A percentile compares a stretch with the other conserved stretches of the same genome.
These are phyloP conservation scores for Cercospora sp. DNA, from an alignment of 2,329 filamentous ascomycete species.

Conservation along the genomic window DNA sequence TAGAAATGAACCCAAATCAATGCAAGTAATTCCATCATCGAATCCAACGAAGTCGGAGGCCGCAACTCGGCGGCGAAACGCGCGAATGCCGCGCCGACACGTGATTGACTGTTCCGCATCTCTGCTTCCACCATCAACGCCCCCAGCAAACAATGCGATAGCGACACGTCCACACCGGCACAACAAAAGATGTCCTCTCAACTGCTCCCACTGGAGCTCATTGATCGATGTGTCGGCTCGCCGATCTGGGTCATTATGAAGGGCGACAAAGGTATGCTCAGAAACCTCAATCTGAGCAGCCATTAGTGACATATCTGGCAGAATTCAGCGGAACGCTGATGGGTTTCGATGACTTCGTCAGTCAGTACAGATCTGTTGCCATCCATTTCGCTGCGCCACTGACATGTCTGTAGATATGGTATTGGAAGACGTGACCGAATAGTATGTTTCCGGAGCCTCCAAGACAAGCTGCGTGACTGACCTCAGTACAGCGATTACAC, in stretches of 20 bases:
- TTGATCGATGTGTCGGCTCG: slow-evolving; percentile 97
- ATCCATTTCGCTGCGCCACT: neutral
- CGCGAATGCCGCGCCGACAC: neutral
- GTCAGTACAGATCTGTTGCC: slow-evolving; percentile 60
- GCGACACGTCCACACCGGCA: neutral
- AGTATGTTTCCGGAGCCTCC: slow-evolving; percentile 56
- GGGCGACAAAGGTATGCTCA: slow-evolving; percentile 80
- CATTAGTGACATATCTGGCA: slow-evolving; percentile 43
- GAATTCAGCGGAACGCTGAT: slow-evolving; percentile 94
- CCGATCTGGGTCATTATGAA: slow-evolving; percentile 99
- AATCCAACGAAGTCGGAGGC: neutral
- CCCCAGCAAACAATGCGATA: slow-evolving; percentile 4
- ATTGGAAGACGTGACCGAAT: slow-evolving; percentile 93
- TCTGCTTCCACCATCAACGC: neutral
- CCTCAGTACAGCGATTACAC: slow-evolving; percentile 72
- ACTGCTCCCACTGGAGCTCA: slow-evolving; percentile 66
- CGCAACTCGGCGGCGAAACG: neutral
- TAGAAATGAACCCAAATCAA: neutral
- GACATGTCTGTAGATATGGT: slow-evolving; percentile 78
- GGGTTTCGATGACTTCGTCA: slow-evolving; percentile 99
- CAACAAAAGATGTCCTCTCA: slow-evolving; percentile 32
- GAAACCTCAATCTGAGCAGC: slow-evolving; percentile 4
- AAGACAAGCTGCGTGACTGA: slow-evolving; percentile 5
- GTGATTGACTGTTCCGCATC: neutral
- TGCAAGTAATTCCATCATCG: neutral